Base-by-base conservation (phyloP, 2,329 filamentous ascomycete species). In the Ascochyta pisi region DNA sequence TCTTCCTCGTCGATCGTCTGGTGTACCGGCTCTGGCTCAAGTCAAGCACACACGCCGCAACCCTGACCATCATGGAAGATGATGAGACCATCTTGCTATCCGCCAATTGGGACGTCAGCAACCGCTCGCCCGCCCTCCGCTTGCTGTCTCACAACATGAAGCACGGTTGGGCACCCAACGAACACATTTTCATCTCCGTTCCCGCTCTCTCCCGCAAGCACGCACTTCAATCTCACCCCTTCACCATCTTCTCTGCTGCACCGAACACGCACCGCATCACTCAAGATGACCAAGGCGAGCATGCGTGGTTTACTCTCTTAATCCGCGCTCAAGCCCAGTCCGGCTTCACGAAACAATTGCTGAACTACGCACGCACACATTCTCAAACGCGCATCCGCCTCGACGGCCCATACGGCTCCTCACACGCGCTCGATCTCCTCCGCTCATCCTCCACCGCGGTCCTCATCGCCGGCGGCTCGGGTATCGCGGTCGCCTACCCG, bases 351-450 rank as follows among this genome's bases (percentile, higher is more conserved):
- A 73, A 74, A 3, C 79, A 81, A 46, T 78, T 89, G 8, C 77
- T 88, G 1, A 65, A 74, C 29, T 76, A 85, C 62, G 84, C 85
- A 2, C 75, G 73, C 8, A 63, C 70, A 0, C 77, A 83, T 54
- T 62, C 76, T 6, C 76, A 77, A 2, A 76, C 82, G 0, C 65
- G 58, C 1, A 76, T 88, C 23, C 78, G 82, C 6, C 70, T 89
- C n/a, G 86, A 89, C 61, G 86, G 87, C 0, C 86, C 86, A 0
- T 89, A 89, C 63, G 86, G 86, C 35, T 86, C 83, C 9, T 75
- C 77, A 0, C 81, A 84, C 61, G 83, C 85, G 0, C 74, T 86
- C 15, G 73, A 82, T 16, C 78, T 84, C 66, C 76, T 89, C 2
- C 77, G 78, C 7, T 78, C 81, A 16, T 78, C 80, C 15, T 76